Percentiles rank a stretch among this genome's conserved stretches.
Evolutionary conservation across 108 stramenopile genomes (phyloP).

Genomic region (Nannochloropsis granulata): DNA sequence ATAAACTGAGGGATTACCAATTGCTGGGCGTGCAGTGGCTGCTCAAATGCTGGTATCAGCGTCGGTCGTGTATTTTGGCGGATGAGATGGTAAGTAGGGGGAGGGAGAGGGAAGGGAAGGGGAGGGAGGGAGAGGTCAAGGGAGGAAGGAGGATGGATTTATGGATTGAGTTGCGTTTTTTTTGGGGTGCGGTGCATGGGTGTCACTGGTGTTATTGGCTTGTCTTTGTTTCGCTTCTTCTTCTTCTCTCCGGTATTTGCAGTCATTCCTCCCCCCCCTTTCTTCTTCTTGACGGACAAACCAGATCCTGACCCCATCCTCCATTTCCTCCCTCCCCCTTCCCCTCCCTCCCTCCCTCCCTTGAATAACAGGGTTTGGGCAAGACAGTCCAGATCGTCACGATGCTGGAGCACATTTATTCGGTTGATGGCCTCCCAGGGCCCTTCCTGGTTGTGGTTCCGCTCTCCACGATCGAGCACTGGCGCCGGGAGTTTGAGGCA

Average conservation of each 20-base stretch:
- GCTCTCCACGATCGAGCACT: conserved; percentile 91
- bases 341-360: neutral
- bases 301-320: neutral
- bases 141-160: neutral
- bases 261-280: neutral
- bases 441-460: conserved; percentile 92
- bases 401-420: conserved; percentile 76
- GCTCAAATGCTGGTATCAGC: conserved; percentile 77
- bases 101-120: neutral
- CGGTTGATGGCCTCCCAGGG: conserved; percentile 70
- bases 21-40: conserved; percentile 93
- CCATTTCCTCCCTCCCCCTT: neutral
- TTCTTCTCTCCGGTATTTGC: neutral
- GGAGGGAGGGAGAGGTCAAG: neutral
- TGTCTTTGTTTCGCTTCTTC: neutral
- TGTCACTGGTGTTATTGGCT: too few species aligned
- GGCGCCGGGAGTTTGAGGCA: conserved; percentile 76
- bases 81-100: conserved; percentile 59
- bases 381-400: conserved; percentile 84
- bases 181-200: too few species aligned
- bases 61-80: conserved; percentile 79
- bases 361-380: conserved; percentile 2
- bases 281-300: neutral
- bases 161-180: too few species aligned
- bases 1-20: conserved; percentile 74